Percentiles rank a stretch among this genome's conserved stretches.
Evolutionary conservation across 208 protist genomes (phyloP).

Genomic region (Giardia duodenalis): DNA sequence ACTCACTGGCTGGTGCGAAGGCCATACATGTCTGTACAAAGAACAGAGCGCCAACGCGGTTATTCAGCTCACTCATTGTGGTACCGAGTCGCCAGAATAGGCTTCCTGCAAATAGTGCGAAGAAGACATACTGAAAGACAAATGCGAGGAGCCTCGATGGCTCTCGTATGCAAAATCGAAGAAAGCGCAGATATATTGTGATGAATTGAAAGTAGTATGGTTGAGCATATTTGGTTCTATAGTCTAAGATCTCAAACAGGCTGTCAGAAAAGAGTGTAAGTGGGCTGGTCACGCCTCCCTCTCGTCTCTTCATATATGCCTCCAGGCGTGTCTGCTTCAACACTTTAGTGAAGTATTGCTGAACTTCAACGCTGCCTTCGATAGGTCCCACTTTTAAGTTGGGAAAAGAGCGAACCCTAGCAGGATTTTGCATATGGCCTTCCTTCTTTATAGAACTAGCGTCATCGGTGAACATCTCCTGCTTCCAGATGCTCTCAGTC

Average conservation of each 20-base stretch:
- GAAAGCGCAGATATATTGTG: not conserved
- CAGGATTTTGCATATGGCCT: too few species aligned
- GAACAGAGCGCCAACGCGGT: conserved; percentile 19
- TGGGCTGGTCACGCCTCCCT: not conserved
- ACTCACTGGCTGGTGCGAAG: not conserved
- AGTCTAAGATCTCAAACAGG: not conserved
- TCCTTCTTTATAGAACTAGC: too few species aligned
- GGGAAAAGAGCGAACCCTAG: too few species aligned
- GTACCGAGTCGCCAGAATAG: conserved; percentile 13
- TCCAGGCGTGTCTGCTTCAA: not conserved
- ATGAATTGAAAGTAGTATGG: not conserved
- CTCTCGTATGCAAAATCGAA: not conserved
- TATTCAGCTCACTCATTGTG: not conserved
- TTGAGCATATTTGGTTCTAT: not conserved
- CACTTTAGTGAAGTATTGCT: not conserved
- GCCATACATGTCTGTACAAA: conserved; percentile 15
- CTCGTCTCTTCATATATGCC: not conserved
- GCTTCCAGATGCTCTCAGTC: too few species aligned
- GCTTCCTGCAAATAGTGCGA: conserved; percentile 1
- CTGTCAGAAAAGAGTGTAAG: not conserved
- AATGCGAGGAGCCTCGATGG: not conserved
- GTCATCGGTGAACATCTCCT: too few species aligned
- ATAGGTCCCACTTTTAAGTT: too few species aligned
- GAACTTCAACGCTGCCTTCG: too few species aligned
- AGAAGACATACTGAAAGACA: not conserved